A percentile compares a stretch with the other conserved stretches of the same genome.
phyloP scores from a whole-genome alignment of 192 early-diverging fungal species.

The Rhizophagus prolifer region DNA sequence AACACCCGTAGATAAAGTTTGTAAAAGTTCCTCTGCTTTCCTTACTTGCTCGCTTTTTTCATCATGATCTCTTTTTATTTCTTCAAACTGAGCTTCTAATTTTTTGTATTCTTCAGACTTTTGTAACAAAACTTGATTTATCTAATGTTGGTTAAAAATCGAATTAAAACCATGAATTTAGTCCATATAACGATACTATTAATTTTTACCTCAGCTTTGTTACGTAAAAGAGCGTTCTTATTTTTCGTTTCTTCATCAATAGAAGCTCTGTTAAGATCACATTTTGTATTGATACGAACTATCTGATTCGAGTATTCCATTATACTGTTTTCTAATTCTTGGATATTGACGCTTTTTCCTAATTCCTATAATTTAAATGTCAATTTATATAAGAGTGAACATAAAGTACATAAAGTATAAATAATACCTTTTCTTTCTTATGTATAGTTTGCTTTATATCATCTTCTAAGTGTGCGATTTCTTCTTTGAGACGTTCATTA shows the following conservation, averaged over 20 bases:
- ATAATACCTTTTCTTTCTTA: conserved; percentile 39
- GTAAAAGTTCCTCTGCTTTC: conserved; percentile 79
- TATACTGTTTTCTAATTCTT: conserved; percentile 66
- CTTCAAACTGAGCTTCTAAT: conserved; percentile 47
- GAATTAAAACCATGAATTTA: not conserved
- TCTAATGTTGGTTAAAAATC: conserved; percentile 32
- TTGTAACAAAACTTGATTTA: conserved; percentile 43
- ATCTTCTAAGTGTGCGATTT: conserved; percentile 64
- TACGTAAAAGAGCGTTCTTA: conserved; percentile 34
- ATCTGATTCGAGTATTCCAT: conserved; percentile 79
- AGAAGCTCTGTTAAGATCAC: conserved; percentile 74
- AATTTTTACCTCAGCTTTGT: conserved; percentile 45
- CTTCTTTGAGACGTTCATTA: conserved; percentile 57
- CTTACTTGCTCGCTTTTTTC: conserved; percentile 57
- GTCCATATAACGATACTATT: not conserved
- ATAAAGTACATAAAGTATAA: conserved; percentile 2
- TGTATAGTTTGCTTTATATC: conserved; percentile 52
- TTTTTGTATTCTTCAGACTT: conserved; percentile 40
- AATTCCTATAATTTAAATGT: conserved; percentile 44
- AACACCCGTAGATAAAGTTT: conserved; percentile 92
- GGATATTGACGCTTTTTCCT: conserved; percentile 62
- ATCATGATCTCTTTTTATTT: conserved; percentile 52
- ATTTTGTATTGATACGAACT: conserved; percentile 81
- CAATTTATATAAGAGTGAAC: not conserved
- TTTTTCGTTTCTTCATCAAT: conserved; percentile 73